A percentile compares a stretch with the other conserved stretches of the same genome.
These are phyloP conservation scores for Zygoascus biomembranicola DNA, from an alignment of 805 yeast species.

Conservation along the genomic window DNA sequence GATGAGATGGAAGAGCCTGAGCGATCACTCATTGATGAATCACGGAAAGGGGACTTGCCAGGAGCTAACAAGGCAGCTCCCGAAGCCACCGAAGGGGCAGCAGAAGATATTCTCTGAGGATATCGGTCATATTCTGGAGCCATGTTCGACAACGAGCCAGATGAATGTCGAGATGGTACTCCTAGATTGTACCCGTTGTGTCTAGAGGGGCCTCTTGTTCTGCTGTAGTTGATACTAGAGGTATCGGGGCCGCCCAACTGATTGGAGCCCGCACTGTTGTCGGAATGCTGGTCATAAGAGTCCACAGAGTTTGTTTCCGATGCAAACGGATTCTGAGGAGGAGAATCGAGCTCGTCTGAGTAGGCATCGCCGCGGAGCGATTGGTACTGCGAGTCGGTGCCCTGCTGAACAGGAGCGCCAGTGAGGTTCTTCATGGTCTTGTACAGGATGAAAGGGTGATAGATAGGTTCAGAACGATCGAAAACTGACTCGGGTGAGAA, in stretches of 20 bases:
- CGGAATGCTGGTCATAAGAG: constrained; percentile 11
- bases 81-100: constrained; percentile 18
- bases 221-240: background rate
- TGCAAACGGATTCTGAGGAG: constrained; percentile 24
- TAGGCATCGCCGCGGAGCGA: constrained; percentile 6
- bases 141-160: constrained; percentile 18
- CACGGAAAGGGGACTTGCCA: background rate
- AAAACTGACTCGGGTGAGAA: no score
- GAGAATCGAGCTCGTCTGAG: constrained; percentile 3
- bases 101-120: constrained; percentile 25
- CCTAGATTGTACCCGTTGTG: constrained; percentile 4
- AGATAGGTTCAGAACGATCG: no score
- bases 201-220: constrained; percentile 1
- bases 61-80: constrained; percentile 14
- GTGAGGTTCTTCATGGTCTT: constrained; percentile 15
- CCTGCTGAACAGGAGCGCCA: constrained; percentile 11
- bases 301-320: constrained; percentile 20
- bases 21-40: constrained; percentile 15
- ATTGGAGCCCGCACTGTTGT: background rate
- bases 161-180: constrained; percentile 17
- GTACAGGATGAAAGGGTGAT: no score
- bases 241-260: background rate
- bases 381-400: constrained; percentile 14
- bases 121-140: constrained; percentile 29
- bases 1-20: constrained; percentile 17